These are phyloP conservation scores for Cryptococcus sp. DNA, from an alignment of 1,284 basidiomycete species.

Conservation along the genomic window DNA sequence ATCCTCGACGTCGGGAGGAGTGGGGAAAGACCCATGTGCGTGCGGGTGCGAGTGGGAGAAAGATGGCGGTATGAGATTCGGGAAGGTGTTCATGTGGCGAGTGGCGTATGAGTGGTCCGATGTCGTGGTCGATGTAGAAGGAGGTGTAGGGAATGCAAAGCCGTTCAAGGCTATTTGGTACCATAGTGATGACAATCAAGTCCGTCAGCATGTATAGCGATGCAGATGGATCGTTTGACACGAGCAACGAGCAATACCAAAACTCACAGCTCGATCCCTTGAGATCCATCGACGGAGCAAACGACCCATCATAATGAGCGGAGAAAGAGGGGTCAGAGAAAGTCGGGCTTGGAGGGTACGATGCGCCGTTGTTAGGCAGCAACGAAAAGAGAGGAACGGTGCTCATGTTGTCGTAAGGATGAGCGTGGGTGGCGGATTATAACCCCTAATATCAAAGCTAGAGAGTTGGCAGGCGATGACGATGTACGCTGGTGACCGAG, in stretches of 20 bases:
- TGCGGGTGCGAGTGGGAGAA: conserved; percentile 10
- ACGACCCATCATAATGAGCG: conserved; percentile 6
- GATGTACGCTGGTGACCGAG: too few species aligned
- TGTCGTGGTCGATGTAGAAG: conserved; percentile 8
- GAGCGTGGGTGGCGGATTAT: not conserved
- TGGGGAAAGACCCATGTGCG: conserved; percentile 8
- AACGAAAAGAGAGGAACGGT: conserved; percentile 20
- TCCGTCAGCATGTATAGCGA: not conserved
- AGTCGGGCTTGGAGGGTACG: conserved; percentile 19
- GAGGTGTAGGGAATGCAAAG: conserved; percentile 18
- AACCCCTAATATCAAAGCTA: conserved; percentile 2
- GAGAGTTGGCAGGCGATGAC: too few species aligned
- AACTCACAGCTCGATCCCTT: conserved; percentile 8
- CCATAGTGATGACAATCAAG: not conserved
- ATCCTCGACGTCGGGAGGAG: conserved; percentile 21
- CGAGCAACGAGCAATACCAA: not conserved
- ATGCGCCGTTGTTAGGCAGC: conserved; percentile 12
- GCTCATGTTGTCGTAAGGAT: conserved; percentile 9
- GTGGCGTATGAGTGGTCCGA: conserved; percentile 9
- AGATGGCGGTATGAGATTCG: conserved; percentile 16
- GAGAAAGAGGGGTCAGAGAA: conserved; percentile 20
- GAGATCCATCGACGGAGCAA: not conserved
- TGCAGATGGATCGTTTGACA: too few species aligned
- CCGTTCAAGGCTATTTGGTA: conserved; percentile 7
- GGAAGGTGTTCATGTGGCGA: conserved; percentile 15